These are phyloP conservation scores for Tylopilus rubrobrunneus DNA, from an alignment of 768 basidiomycete species.

Conservation along the genomic window DNA sequence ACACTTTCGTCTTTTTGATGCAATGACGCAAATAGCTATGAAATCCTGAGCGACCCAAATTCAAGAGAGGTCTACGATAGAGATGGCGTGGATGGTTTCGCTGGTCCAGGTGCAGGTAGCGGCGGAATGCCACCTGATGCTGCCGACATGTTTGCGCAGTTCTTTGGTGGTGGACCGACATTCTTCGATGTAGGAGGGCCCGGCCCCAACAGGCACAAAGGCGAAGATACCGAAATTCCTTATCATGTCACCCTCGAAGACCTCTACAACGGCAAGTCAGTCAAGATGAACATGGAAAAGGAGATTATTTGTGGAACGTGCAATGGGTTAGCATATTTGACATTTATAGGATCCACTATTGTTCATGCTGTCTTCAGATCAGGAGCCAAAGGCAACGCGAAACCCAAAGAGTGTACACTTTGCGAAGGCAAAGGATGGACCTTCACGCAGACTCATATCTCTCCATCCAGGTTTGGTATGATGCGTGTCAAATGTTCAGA, in stretches of 20 bases:
- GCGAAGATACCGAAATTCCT: constrained; percentile 70
- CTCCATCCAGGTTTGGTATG: constrained; percentile 45
- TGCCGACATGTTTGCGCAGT: constrained; percentile 69
- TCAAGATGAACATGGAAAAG: constrained; percentile 87
- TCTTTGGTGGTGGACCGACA: constrained; percentile 59
- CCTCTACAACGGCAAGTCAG: constrained; percentile 84
- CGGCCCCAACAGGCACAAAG: constrained; percentile 48
- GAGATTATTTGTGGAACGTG: constrained; percentile 75
- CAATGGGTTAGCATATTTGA: constrained; percentile 55
- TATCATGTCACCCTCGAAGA: constrained; percentile 91
- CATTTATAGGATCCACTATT: not conserved
- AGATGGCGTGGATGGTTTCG: constrained; percentile 67
- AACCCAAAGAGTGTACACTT: constrained; percentile 73
- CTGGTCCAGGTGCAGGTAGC: constrained; percentile 43
- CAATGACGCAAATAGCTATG: constrained; percentile 52
- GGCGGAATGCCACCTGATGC: constrained; percentile 46
- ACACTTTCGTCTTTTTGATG: not conserved
- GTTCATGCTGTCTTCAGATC: constrained; percentile 44
- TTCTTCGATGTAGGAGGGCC: constrained; percentile 59
- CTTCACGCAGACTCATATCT: constrained; percentile 52
- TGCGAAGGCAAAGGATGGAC: constrained; percentile 87
- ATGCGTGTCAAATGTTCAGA: constrained; percentile 59
- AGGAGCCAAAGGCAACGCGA: constrained; percentile 80
- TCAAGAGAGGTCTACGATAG: constrained; percentile 69
- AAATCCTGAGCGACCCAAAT: constrained; percentile 71